Base-by-base conservation (phyloP, 2,329 filamentous ascomycete genomes). In the Aspergillus floridensis region DNA sequence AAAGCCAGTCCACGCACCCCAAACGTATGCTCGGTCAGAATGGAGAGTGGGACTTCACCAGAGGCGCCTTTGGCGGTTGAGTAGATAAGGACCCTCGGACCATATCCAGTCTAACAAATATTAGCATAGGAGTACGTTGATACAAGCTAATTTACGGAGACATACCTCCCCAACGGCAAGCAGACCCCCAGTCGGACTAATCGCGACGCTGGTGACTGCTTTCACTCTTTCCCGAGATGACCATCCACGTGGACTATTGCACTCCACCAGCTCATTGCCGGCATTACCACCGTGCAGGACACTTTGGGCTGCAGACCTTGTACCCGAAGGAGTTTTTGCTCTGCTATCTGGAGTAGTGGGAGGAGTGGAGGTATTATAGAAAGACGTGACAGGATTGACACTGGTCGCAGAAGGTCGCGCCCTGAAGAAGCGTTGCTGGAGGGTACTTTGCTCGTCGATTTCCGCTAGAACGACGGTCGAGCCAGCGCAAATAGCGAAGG, bases 161-260 rank as follows among this genome's bases (percentile, higher is more conserved):
- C 80, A 68, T 73, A 85, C 85, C 79, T 99, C 95, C 68, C 95
- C 95, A 3, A 98, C 90, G 8, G 93, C 95, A 55, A 99, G 81
- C 72, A 90, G 96, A 67, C 86, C 89, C 32, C 91, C 93, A 76
- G 97, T 92, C 1, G 88, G 86, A 71, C 92, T 97, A 65, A 99
- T 83, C 22, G 92, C 89, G 26, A 99, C 84, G 70, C 93, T 96
- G 5, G 93, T 96, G 2, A 93, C 92, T 19, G 95, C 91, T 78
- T 98, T 98, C 72, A 98, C 93, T 65, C 92, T 87, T 75, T 98
- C 95, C 65, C 91, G 87, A 57, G 91, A 95, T 1, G 91, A 92
- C 88, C 91, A 93, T 12, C 89, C 91, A 73, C 88, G 91, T 54
- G 84, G 87, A 46, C 72, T 78, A 6, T 78, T 79, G 32, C 78